Base-by-base conservation (phyloP, 768 basidiomycete genomes). In the Boletellus ananas region DNA sequence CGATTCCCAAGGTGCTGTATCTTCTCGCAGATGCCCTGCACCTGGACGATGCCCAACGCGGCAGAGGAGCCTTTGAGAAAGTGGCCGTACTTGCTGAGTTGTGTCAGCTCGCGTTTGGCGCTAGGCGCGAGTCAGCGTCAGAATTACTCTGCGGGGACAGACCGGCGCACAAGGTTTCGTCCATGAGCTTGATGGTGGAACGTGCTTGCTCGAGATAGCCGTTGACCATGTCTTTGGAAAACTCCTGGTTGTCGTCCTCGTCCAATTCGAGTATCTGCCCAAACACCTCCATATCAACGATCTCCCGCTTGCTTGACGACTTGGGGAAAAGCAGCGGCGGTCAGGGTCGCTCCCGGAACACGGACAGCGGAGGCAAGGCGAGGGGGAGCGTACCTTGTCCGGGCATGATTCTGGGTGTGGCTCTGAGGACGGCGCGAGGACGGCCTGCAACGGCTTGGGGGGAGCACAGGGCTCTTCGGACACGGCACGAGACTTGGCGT, bases 61-160 rank as follows among this genome's bases (percentile, higher is more conserved):
- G 94, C 94, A 12, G 94, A 95, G 3, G 94, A 97, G 41, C 95
- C 95, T 70, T 98, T 99, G 64, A 98, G 83, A 72, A 90, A 99
- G 70, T 99, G 95, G 0, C 94, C 96, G 10, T 87, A 76, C 16
- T 73, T 70, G 3, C 89, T 86, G 16, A 99, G 80, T 48, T 78
- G 65, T 10, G 61, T 57, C 10, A 95, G 79, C 57, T 94, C 78
- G 54, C 83, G 78, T 20, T 60, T 66, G 34, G 60, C 59, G 54
- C 89, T 91, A 66, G 43, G 17, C 31, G 31, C 27, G 40, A 34
- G 40, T 65, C 45, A 57, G 56, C 50, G 39, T 56, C 40, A 45
- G 43, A 13, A 25, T 48, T 36, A 55, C 50, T 16, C 48, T 47
- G 50, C 6, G 51, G 43, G n/a, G 57, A 47, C 46, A 48, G 46